These are phyloP conservation scores for Aquilaria sinensis DNA, from an alignment of 345 rosid species.

Conservation along the genomic window DNA sequence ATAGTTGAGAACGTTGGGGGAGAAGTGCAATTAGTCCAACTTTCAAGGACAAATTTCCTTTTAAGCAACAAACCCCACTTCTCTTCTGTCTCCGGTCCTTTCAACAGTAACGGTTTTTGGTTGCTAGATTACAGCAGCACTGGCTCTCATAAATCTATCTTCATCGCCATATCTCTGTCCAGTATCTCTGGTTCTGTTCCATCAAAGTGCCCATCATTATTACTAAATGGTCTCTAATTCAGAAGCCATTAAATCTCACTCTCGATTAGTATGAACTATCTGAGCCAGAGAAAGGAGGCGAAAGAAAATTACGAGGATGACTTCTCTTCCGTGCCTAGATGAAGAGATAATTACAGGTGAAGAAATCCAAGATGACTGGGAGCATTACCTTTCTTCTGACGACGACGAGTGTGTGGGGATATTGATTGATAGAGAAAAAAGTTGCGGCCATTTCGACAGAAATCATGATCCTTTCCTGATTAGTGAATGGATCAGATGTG, in stretches of 20 bases:
- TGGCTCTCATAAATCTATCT: not conserved
- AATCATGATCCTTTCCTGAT: conserved; percentile 17
- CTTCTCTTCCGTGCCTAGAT: conserved; percentile 34
- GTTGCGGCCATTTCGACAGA: conserved; percentile 16
- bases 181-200: not conserved
- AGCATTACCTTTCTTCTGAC: not conserved
- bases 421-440: conserved; percentile 35
- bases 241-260: conserved; percentile 12
- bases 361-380: conserved; percentile 8
- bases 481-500: conserved; percentile 24
- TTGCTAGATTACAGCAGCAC: too few relatives aligned
- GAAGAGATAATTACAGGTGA: conserved; percentile 20
- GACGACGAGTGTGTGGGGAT: conserved; percentile 29
- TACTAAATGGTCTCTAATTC: too few relatives aligned
- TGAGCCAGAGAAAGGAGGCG: not conserved
- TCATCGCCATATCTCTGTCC: conserved; percentile 9
- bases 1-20: too few relatives aligned
- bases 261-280: conserved; percentile 1
- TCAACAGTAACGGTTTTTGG: too few relatives aligned
- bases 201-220: not conserved
- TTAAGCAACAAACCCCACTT: too few relatives aligned
- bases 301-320: conserved; percentile 21
- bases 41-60: too few relatives aligned
- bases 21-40: too few relatives aligned
- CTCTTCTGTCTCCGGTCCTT: too few relatives aligned